A percentile compares a stretch with the other conserved stretches of the same genome.
Conservation (phyloP, 1,284 basidiomycete genomes). For the Meripilus lineatus region DNA sequence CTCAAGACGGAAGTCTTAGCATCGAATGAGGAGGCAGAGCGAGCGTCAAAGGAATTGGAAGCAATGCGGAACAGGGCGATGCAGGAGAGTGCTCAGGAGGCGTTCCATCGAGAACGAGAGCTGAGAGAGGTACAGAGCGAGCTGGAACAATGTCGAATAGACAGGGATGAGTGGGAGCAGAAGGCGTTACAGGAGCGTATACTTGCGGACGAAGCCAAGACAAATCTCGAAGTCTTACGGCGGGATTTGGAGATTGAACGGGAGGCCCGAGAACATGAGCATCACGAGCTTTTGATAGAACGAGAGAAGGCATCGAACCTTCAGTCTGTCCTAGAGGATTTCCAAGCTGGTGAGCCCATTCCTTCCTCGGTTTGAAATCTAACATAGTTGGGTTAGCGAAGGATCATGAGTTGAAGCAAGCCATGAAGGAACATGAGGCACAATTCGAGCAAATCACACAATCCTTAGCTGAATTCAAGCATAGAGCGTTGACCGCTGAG, state of each 20-base stretch:
- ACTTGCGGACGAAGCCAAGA: constrained; percentile 62
- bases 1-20: constrained; percentile 74
- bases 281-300: constrained; percentile 62
- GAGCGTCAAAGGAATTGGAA: constrained; percentile 66
- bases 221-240: constrained; percentile 51
- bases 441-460: constrained; percentile 69
- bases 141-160: constrained; percentile 78
- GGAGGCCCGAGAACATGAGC: constrained; percentile 48
- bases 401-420: constrained; percentile 72
- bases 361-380: constrained; percentile 3
- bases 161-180: constrained; percentile 86
- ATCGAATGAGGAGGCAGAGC: constrained; percentile 70
- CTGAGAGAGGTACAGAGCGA: constrained; percentile 78
- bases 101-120: constrained; percentile 70
- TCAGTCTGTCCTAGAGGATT: constrained; percentile 92
- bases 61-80: constrained; percentile 55
- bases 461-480: constrained; percentile 81
- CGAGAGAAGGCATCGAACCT: constrained; percentile 78
- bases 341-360: constrained; percentile 72
- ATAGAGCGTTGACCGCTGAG: constrained; percentile 84
- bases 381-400: constrained; percentile 42
- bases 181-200: constrained; percentile 73
- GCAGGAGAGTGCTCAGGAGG: constrained; percentile 67
- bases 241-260: constrained; percentile 65
- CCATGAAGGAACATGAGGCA: constrained; percentile 76